phyloP scores from a whole-genome alignment of 2,329 filamentous ascomycete genomes.

The Nectriaceae sp. region DNA sequence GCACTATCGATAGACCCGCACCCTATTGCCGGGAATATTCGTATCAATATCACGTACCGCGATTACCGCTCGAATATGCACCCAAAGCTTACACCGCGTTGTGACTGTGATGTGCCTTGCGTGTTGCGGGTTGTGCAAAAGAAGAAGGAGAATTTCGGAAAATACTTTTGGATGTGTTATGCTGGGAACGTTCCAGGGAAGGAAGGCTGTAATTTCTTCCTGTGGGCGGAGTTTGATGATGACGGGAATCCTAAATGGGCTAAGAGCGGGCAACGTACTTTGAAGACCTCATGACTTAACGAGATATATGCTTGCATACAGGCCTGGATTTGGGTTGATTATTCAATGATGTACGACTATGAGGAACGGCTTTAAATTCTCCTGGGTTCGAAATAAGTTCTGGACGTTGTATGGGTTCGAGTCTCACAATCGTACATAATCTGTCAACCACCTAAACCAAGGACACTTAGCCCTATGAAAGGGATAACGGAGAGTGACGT shows the following conservation, averaged over 20 bases:
- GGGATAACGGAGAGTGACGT: too few species aligned
- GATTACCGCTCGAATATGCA: conserved; percentile 79
- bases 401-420: too few species aligned
- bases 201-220: conserved; percentile 74
- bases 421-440: too few species aligned
- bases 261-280: background rate
- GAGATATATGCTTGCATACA: too few species aligned
- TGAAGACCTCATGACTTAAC: background rate
- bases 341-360: too few species aligned
- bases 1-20: conserved; percentile 80
- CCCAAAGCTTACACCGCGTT: conserved; percentile 76
- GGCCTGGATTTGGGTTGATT: too few species aligned
- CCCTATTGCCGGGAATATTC: conserved; percentile 73
- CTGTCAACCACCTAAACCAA: too few species aligned
- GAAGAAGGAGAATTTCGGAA: conserved; percentile 73
- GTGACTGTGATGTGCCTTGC: conserved; percentile 69
- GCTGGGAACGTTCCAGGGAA: conserved; percentile 69
- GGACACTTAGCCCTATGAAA: too few species aligned
- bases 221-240: conserved; percentile 85
- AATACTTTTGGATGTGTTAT: conserved; percentile 95
- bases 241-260: conserved; percentile 68
- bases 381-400: too few species aligned
- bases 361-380: too few species aligned
- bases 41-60: conserved; percentile 94
- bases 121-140: conserved; percentile 77